Percentiles rank a stretch among this genome's conserved stretches.
Evolutionary conservation across 2,329 filamentous ascomycete species (phyloP).

Genomic region (Arthrobotrys sphaeroides): DNA sequence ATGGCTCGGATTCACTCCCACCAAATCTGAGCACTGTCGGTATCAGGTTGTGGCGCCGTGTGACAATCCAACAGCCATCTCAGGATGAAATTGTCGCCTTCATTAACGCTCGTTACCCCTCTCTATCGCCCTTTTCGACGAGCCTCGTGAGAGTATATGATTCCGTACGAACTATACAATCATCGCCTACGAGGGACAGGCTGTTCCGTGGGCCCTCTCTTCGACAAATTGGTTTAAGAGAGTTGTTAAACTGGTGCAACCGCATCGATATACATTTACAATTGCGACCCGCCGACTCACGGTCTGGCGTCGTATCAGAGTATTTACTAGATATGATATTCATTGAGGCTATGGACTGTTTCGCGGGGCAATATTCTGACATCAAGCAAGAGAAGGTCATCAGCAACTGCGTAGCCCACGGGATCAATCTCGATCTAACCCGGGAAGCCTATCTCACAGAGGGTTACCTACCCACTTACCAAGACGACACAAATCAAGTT

Average conservation of each 20-base stretch:
- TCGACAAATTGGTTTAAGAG: conserved; percentile 67
- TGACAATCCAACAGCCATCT: conserved; percentile 74
- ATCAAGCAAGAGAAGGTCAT: conserved; percentile 70
- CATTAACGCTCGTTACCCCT: conserved; percentile 74
- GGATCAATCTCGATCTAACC: conserved; percentile 85
- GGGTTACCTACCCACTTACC: conserved; percentile 75
- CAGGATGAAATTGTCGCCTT: conserved; percentile 78
- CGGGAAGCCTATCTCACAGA: conserved; percentile 76
- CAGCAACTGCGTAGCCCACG: conserved; percentile 78
- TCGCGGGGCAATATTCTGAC: conserved; percentile 80
- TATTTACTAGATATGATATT: conserved; percentile 83
- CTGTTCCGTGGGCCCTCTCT: conserved; percentile 40
- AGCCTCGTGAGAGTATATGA: conserved; percentile 65
- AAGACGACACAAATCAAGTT: conserved; percentile 70
- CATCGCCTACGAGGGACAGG: conserved; percentile 55
- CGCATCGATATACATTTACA: conserved; percentile 70
- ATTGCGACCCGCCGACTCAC: conserved; percentile 17
- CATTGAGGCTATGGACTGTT: conserved; percentile 91
- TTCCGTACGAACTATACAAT: conserved; percentile 58
- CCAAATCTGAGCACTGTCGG: conserved; percentile 78
- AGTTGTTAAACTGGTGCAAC: conserved; percentile 90
- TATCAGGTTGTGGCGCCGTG: conserved; percentile 81
- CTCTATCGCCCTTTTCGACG: conserved; percentile 69
- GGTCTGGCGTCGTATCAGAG: conserved; percentile 68
- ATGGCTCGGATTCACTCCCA: conserved; percentile 70